These are phyloP conservation scores for Cinnamomum micranthum DNA, from an alignment of 164 flowering plant species.

Conservation along the genomic window DNA sequence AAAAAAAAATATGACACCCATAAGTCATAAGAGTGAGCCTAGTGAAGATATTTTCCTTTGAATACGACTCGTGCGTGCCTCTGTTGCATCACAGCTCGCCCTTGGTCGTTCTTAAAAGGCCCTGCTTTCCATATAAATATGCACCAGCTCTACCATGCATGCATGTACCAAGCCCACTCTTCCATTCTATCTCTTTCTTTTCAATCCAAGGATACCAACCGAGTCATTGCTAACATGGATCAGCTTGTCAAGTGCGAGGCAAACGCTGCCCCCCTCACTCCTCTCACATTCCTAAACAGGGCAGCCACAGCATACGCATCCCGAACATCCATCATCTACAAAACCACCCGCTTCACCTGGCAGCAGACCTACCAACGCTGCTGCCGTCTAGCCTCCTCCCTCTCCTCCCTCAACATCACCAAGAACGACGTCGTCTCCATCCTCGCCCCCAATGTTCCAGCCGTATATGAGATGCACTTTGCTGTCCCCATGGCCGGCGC, in stretches of 20 bases:
- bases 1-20: too few species aligned
- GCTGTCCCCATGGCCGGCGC: conserved; percentile 98
- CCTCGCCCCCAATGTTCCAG: conserved; percentile 86
- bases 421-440: conserved; percentile 79
- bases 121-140: too few species aligned
- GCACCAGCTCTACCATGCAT: too few species aligned
- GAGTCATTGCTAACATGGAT: conserved; percentile 40
- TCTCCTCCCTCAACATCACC: conserved; percentile 42
- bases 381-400: conserved; percentile 69
- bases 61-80: too few species aligned
- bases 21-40: too few species aligned
- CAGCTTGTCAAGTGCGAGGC: conserved; percentile 54
- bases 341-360: conserved; percentile 60
- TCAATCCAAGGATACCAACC: too few species aligned
- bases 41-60: too few species aligned
- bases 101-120: too few species aligned
- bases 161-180: too few species aligned
- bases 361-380: conserved; percentile 68
- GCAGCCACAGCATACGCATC: conserved; percentile 56
- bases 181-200: too few species aligned
- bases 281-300: conserved; percentile 64
- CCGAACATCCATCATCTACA: conserved; percentile 61
- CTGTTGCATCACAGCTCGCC: too few species aligned
- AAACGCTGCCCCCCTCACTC: conserved; percentile 64
- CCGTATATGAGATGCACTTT: conserved; percentile 89